These are phyloP conservation scores for Alternaria longipes DNA, from an alignment of 2,329 filamentous ascomycete genomes.

Conservation along the genomic window DNA sequence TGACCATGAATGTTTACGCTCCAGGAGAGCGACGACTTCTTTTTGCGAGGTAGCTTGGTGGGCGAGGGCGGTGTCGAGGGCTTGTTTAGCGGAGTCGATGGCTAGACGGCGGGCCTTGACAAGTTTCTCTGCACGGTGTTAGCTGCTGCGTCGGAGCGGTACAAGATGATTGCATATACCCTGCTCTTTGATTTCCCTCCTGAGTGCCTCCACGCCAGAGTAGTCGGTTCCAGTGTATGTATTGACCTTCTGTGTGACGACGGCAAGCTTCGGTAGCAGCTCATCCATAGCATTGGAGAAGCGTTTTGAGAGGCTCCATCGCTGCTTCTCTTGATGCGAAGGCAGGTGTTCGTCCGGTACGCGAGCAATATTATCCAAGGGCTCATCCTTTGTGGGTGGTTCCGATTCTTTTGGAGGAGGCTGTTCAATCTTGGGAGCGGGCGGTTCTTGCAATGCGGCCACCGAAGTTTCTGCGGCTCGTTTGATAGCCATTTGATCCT, in stretches of 20 bases:
- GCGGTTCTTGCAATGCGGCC: constrained; percentile 7
- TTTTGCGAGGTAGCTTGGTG: constrained; percentile 89
- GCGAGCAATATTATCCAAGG: constrained; percentile 39
- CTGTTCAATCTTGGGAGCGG: constrained; percentile 12
- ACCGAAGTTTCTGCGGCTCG: constrained; percentile 14
- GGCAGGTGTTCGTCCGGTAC: constrained; percentile 58
- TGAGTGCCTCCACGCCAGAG: constrained; percentile 86
- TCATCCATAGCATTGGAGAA: constrained; percentile 86
- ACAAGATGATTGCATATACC: constrained; percentile 50
- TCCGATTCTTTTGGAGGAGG: constrained; percentile 15
- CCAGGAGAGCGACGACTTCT: constrained; percentile 92
- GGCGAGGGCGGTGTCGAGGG: constrained; percentile 84
- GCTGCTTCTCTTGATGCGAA: constrained; percentile 62
- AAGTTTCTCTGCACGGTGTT: constrained; percentile 56
- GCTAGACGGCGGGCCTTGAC: constrained; percentile 68
- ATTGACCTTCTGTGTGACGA: constrained; percentile 88
- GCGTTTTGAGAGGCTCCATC: constrained; percentile 67
- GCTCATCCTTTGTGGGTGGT: constrained; percentile 17
- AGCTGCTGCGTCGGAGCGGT: not conserved
- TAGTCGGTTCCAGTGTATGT: constrained; percentile 89
- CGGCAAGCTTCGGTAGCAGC: constrained; percentile 82
- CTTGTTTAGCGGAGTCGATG: constrained; percentile 75
- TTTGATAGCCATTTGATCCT: constrained; percentile 19
- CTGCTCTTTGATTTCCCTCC: constrained; percentile 76
- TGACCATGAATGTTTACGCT: constrained; percentile 92